Evolutionary conservation across 441 rosid species (phyloP).

Genomic region (Theobroma grandiflorum): DNA sequence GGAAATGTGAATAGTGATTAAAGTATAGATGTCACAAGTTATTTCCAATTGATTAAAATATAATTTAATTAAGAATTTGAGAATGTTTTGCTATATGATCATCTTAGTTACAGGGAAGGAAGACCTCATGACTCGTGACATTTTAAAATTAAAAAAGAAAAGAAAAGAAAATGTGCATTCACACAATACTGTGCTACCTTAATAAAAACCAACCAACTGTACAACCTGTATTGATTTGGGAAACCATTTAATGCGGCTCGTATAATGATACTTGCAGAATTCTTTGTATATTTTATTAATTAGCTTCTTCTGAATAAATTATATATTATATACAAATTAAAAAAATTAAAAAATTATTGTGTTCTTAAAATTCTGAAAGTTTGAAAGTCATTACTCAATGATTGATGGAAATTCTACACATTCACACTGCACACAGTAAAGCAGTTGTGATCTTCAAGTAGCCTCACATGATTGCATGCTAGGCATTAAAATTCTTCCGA

Average conservation of each 20-base stretch:
- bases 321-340: no score
- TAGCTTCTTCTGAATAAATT: no score
- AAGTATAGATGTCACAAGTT: background rate
- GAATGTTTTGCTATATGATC: background rate
- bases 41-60: background rate
- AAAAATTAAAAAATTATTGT: no score
- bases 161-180: background rate
- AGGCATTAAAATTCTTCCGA: background rate
- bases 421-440: background rate
- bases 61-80: background rate
- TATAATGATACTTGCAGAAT: no score
- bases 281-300: no score
- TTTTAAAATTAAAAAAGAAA: background rate
- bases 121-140: background rate
- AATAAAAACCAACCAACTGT: slow-evolving; percentile 2
- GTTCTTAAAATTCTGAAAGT: no score
- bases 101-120: background rate
- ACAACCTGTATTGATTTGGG: slow-evolving; percentile 17
- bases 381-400: slow-evolving; percentile 4
- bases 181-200: background rate
- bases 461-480: slow-evolving; percentile 19
- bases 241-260: background rate
- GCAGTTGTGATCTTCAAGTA: background rate
- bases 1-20: background rate
- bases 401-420: background rate